A percentile compares a stretch with the other conserved stretches of the same genome.
Conservation (phyloP, 2,329 filamentous ascomycete genomes). For the Fusarium buharicum region DNA sequence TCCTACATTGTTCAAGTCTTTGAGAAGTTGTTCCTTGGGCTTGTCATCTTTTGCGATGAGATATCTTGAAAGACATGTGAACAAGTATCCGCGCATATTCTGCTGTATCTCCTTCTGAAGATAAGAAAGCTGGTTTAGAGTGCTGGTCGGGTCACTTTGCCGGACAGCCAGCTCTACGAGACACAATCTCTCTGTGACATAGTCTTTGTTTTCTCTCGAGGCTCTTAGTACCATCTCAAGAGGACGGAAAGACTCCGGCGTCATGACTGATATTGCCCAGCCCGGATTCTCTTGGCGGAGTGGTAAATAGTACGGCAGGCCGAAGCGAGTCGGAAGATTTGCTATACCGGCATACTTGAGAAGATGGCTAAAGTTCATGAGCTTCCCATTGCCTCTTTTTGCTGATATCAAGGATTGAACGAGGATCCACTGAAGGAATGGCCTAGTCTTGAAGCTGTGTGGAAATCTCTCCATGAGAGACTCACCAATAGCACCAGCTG, state of each 20-base stretch:
- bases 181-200: not conserved
- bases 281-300: not conserved
- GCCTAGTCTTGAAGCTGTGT: not conserved
- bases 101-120: not conserved
- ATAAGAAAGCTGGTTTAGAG: not conserved
- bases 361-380: not conserved
- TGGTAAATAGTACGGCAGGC: not conserved
- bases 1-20: not conserved
- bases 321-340: not conserved
- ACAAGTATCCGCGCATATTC: not conserved
- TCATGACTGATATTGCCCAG: not conserved
- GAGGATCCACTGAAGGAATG: not conserved
- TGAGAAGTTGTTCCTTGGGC: not conserved
- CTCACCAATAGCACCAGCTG: not conserved
- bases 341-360: not conserved
- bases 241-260: not conserved
- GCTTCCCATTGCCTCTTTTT: not conserved
- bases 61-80: not conserved
- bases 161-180: not conserved
- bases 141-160: not conserved
- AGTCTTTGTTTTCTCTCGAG: not conserved
- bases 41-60: not conserved
- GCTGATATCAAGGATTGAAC: not conserved
- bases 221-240: not conserved
- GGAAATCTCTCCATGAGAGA: not conserved